Evolutionary conservation across 2,329 filamentous ascomycete species (phyloP), one percentile per base, ranked within the genome.

Genomic region (Cercospora canescens): DNA sequence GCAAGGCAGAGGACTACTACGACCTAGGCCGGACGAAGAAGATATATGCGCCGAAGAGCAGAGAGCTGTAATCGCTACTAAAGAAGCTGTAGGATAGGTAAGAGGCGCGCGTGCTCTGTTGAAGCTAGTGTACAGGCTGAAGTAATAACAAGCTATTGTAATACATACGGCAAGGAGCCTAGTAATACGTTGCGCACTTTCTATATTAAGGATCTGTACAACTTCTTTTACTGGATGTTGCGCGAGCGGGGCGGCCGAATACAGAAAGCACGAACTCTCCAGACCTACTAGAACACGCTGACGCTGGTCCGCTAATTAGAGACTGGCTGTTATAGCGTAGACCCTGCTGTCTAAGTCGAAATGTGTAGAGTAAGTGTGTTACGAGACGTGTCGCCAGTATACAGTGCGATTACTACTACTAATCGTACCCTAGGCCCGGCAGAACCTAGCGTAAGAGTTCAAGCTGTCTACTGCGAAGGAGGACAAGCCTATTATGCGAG

Each of bases 361-460:
- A 60, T 60, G 56, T 60, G 56, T 24, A 32, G 56, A 18, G 56
- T 60, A 34, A 26, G 45, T 9, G 8, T 35, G 32, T 9, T 9
- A 35, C 32, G 32, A 35, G 32, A 35, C 4, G 32, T 35, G 4
- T 35, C 8, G 8, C 32, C 8, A 35, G 32, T 12, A 35, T 4
- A 9, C 32, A 4, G 32, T 9, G 32, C 32, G 9, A 9, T 35
- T 35, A 11, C 32, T 11, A 35, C 32, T 35, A 12, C 32, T 35
- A 12, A 35, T 9, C 4, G 32, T 35, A 9, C 32, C 8, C 4
- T 12, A 69, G 65, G 64, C 55, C 18, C 48, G 55, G 26, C 54
- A 69, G 61, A 26, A 39, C 18, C 66, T 70, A 21, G 63, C 59
- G 7, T 6, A 62, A 34, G 62, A 70, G 45, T 70, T 69, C 35